A percentile compares a stretch with the other conserved stretches of the same genome.
phyloP scores from a whole-genome alignment of 2,329 filamentous ascomycete species.

The Mycosphaerella arachidis region DNA sequence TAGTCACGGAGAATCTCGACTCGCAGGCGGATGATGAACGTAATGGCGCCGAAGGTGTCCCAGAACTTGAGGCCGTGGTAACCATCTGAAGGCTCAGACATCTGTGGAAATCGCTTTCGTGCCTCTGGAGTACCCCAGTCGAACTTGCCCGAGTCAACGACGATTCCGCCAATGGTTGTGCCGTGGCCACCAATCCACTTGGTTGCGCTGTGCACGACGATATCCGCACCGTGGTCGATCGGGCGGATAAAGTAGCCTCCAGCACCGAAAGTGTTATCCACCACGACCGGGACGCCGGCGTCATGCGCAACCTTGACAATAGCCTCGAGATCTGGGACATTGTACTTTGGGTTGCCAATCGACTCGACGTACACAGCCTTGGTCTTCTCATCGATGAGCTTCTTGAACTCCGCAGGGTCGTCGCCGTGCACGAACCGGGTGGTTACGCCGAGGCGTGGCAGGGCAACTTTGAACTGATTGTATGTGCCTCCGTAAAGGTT shows the following conservation, averaged over 20 bases:
- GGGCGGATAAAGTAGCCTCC: slow-evolving; percentile 84
- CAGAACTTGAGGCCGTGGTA: slow-evolving; percentile 94
- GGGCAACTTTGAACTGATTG: slow-evolving; percentile 91
- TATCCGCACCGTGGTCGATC: slow-evolving; percentile 87
- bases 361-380: slow-evolving; percentile 90
- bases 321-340: slow-evolving; percentile 83
- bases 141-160: slow-evolving; percentile 86
- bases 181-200: slow-evolving; percentile 98
- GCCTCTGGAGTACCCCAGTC: slow-evolving; percentile 77
- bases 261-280: slow-evolving; percentile 94
- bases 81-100: slow-evolving; percentile 80
- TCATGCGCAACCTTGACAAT: slow-evolving; percentile 76
- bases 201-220: slow-evolving; percentile 88
- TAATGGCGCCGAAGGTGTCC: slow-evolving; percentile 79
- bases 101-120: slow-evolving; percentile 74
- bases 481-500: slow-evolving; percentile 95
- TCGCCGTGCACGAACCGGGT: slow-evolving; percentile 87
- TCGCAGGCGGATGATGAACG: slow-evolving; percentile 78
- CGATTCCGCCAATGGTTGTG: slow-evolving; percentile 76
- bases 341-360: slow-evolving; percentile 91
- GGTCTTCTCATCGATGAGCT: slow-evolving; percentile 84
- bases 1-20: slow-evolving; percentile 89
- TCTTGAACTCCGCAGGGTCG: slow-evolving; percentile 70
- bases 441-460: slow-evolving; percentile 78
- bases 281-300: slow-evolving; percentile 57